A percentile compares a stretch with the other conserved stretches of the same genome.
Evolutionary conservation across 257 asterid species (phyloP).

Genomic region (Ehretia macrophylla): DNA sequence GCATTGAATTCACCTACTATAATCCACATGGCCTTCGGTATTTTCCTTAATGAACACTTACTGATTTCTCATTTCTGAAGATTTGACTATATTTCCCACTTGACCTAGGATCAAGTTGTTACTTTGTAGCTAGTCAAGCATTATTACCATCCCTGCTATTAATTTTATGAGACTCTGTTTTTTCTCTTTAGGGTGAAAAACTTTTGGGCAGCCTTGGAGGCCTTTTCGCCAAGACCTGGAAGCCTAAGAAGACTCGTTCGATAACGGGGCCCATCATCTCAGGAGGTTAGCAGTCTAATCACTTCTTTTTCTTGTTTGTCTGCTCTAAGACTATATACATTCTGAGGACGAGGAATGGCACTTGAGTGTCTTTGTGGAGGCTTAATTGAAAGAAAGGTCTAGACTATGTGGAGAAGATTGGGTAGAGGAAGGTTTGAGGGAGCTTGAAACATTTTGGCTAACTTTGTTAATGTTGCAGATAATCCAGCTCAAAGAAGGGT

Average conservation of each 20-base stretch:
- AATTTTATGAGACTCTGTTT: conserved; percentile 12
- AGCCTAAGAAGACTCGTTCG: conserved; percentile 71
- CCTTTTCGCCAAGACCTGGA: conserved; percentile 87
- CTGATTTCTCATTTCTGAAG: no score
- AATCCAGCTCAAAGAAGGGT: conserved; percentile 65
- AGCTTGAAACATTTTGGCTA: conserved; percentile 14
- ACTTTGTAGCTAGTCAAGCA: no score
- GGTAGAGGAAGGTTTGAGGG: conserved; percentile 30
- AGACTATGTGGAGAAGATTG: conserved; percentile 34
- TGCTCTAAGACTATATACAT: conserved; percentile 8
- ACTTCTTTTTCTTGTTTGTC: conserved; percentile 12
- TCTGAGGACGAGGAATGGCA: no score
- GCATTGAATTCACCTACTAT: no score
- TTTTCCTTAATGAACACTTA: no score
- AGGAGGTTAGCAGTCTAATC: conserved; percentile 37
- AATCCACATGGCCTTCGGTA: no score
- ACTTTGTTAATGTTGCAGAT: conserved; percentile 40
- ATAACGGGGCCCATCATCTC: conserved; percentile 65
- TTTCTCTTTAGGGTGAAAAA: conserved; percentile 73
- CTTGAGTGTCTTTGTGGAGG: no score
- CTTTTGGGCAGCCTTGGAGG: conserved; percentile 97
- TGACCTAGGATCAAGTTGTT: no score
- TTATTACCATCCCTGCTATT: no score
- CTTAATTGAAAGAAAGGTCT: background rate
- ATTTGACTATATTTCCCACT: no score